Conservation (phyloP, 768 basidiomycete genomes). For the Guyanaporus albipodus region DNA sequence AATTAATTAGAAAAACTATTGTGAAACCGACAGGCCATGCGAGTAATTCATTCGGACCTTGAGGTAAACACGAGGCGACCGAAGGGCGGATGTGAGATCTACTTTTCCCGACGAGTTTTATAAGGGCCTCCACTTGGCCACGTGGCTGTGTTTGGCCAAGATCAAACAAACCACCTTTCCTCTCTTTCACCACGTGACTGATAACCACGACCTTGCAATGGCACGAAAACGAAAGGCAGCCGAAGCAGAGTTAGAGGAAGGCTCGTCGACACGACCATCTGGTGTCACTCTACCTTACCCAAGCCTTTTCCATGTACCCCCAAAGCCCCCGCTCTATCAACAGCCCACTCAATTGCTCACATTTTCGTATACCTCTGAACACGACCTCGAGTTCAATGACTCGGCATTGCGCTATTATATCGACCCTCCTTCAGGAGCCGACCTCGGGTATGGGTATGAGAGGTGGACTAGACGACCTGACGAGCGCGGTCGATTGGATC, state of each 20-base stretch:
- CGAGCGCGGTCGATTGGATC: slow-evolving; percentile 62
- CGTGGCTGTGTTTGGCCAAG: slow-evolving; percentile 26
- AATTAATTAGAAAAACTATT: slow-evolving; percentile 11
- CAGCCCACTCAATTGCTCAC: slow-evolving; percentile 64
- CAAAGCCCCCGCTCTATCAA: slow-evolving; percentile 51
- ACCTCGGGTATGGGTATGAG: slow-evolving; percentile 69
- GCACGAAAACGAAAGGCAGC: slow-evolving; percentile 26
- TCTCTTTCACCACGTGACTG: neutral
- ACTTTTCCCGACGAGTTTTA: neutral
- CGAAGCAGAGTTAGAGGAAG: slow-evolving; percentile 13
- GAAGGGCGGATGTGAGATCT: slow-evolving; percentile 8
- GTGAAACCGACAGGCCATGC: slow-evolving; percentile 15
- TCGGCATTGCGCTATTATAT: slow-evolving; percentile 69
- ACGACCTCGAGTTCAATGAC: slow-evolving; percentile 59
- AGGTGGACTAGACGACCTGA: slow-evolving; percentile 67
- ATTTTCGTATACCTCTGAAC: slow-evolving; percentile 64
- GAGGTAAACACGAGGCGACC: slow-evolving; percentile 22
- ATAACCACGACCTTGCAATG: slow-evolving; percentile 14
- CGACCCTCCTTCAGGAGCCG: slow-evolving; percentile 60
- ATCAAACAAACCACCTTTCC: slow-evolving; percentile 11
- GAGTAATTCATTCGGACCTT: slow-evolving; percentile 17
- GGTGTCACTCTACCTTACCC: slow-evolving; percentile 20
- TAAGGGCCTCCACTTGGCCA: neutral
- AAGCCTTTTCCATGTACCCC: slow-evolving; percentile 16
- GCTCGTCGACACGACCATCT: slow-evolving; percentile 1